phyloP scores from a whole-genome alignment of 2,329 filamentous ascomycete species.

The Colletotrichum truncatum region DNA sequence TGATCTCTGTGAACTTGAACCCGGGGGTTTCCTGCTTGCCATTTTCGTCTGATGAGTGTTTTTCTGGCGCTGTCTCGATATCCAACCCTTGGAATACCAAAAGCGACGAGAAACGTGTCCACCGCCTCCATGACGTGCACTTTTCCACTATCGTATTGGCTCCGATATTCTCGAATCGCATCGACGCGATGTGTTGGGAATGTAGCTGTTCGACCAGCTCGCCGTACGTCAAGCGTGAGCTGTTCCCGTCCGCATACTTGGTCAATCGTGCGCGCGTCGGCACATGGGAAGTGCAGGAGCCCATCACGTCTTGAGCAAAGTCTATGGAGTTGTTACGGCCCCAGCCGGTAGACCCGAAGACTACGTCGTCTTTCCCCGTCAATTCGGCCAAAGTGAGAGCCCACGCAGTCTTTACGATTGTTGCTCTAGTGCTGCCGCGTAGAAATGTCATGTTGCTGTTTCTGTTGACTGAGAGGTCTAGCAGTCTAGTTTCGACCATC shows the following conservation, averaged over 20 bases:
- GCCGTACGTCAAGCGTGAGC: background rate
- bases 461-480: background rate
- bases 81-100: conserved; percentile 12
- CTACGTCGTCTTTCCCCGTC: background rate
- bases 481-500: background rate
- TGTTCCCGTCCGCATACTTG: background rate
- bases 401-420: conserved; percentile 5
- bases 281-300: conserved; percentile 16
- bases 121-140: conserved; percentile 48
- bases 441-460: background rate
- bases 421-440: background rate
- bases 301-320: conserved; percentile 15
- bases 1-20: conserved; percentile 2
- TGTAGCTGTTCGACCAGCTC: conserved; percentile 48
- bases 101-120: conserved; percentile 3
- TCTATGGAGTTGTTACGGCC: conserved; percentile 4
- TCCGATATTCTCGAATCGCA: conserved; percentile 60
- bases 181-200: conserved; percentile 54
- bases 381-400: conserved; percentile 1
- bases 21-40: background rate
- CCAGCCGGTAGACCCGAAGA: conserved; percentile 13
- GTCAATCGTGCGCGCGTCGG: background rate
- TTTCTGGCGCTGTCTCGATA: background rate
- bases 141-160: conserved; percentile 58
- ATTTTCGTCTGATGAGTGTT: background rate